Percentiles rank a stretch among this genome's conserved stretches.
Conservation (phyloP, 305 asterid species). For the Rubia balearica region DNA sequence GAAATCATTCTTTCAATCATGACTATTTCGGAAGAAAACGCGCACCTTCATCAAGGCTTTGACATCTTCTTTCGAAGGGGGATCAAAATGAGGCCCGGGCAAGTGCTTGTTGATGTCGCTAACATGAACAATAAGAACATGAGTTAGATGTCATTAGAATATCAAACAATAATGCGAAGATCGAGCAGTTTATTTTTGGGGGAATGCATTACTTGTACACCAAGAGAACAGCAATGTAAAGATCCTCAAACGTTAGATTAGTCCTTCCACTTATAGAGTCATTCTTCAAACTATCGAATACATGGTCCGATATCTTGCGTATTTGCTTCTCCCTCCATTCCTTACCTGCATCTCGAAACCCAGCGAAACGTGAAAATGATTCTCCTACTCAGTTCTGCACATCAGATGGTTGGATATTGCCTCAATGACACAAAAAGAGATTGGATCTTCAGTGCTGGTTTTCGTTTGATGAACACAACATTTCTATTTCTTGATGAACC, state of each 20-base stretch:
- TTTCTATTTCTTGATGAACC: too few relatives aligned
- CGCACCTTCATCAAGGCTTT: slow-evolving; percentile 53
- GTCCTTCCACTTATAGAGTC: slow-evolving; percentile 34
- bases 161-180: background rate
- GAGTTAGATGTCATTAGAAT: background rate
- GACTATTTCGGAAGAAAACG: too few relatives aligned
- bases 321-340: slow-evolving; percentile 76
- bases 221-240: slow-evolving; percentile 75
- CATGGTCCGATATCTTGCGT: slow-evolving; percentile 46
- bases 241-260: slow-evolving; percentile 66
- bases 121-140: slow-evolving; percentile 15
- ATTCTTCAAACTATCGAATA: slow-evolving; percentile 52
- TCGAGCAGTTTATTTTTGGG: too few relatives aligned
- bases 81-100: slow-evolving; percentile 96
- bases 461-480: too few relatives aligned
- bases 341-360: slow-evolving; percentile 41
- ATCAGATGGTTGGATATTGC: too few relatives aligned
- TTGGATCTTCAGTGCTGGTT: too few relatives aligned
- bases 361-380: too few relatives aligned
- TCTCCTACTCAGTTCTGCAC: too few relatives aligned
- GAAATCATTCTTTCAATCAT: too few relatives aligned
- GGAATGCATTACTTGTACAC: slow-evolving; percentile 57
- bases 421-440: too few relatives aligned
- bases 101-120: slow-evolving; percentile 84
- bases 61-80: slow-evolving; percentile 70